Evolutionary conservation across 2,329 filamentous ascomycete genomes (phyloP).

Genomic region (Fulvia fulva): DNA sequence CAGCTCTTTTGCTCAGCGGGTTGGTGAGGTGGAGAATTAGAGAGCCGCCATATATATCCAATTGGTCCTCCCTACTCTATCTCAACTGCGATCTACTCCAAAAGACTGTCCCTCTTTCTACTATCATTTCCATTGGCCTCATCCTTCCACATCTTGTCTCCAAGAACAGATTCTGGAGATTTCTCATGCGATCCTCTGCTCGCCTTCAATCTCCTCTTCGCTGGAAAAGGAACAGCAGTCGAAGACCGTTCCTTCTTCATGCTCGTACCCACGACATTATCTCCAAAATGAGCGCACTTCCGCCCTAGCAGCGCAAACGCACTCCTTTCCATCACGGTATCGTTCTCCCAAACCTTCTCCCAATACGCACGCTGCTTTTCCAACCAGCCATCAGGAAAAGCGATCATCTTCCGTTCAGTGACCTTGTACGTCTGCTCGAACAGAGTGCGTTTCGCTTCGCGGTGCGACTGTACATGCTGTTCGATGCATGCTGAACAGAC

Average conservation of each 20-base stretch:
- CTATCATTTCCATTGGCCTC: not conserved
- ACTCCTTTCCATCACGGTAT: conserved; percentile 12
- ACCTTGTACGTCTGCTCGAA: conserved; percentile 4
- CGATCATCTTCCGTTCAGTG: conserved; percentile 10
- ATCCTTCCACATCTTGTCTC: not conserved
- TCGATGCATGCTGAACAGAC: conserved; percentile 20
- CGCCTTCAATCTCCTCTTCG: conserved; percentile 6
- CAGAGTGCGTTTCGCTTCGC: conserved; percentile 11
- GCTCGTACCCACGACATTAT: not conserved
- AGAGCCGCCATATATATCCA: too few relatives aligned
- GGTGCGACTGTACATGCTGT: conserved; percentile 10
- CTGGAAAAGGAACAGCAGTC: not conserved
- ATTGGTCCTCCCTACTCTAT: too few relatives aligned
- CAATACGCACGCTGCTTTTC: conserved; percentile 7
- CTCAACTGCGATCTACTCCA: not conserved
- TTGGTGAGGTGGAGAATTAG: too few relatives aligned
- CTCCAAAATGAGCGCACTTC: conserved; percentile 7
- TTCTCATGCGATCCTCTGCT: not conserved
- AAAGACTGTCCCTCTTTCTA: not conserved
- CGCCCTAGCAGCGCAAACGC: conserved; percentile 14
- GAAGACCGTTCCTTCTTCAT: not conserved
- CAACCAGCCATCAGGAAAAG: conserved; percentile 5
- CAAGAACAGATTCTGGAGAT: not conserved
- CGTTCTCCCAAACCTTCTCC: conserved; percentile 16
- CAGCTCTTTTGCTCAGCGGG: too few relatives aligned